Conservation (phyloP, 371 early-diverging fungal species). For the Mucor saturninus region DNA sequence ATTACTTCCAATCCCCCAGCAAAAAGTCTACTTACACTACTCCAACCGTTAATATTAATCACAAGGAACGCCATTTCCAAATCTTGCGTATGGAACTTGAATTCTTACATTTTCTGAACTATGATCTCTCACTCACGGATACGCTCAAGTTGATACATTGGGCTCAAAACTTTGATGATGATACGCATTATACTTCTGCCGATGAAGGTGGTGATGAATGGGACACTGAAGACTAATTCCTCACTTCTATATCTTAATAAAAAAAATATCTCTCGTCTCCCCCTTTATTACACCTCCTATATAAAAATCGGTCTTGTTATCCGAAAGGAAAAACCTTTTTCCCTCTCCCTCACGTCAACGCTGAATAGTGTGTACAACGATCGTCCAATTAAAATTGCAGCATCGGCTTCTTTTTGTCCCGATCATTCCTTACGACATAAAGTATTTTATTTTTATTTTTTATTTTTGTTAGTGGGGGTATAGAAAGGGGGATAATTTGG, state of each 20-base stretch:
- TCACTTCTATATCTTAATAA: too few relatives aligned
- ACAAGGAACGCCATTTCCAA: conserved; percentile 20
- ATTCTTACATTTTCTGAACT: conserved; percentile 55
- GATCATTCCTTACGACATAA: not conserved
- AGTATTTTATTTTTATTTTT: not conserved
- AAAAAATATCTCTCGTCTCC: too few relatives aligned
- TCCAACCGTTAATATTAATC: conserved; percentile 3
- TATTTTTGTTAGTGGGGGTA: conserved; percentile 4
- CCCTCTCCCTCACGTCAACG: too few relatives aligned
- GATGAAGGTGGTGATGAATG: conserved; percentile 11
- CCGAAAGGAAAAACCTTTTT: not conserved
- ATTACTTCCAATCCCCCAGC: conserved; percentile 24
- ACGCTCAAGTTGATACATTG: conserved; percentile 30
- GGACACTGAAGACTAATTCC: conserved; percentile 3
- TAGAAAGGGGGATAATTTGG: not conserved
- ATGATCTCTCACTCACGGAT: conserved; percentile 37
- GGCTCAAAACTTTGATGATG: conserved; percentile 36
- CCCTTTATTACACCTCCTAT: not conserved
- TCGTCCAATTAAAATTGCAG: not conserved
- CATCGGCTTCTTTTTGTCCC: too few relatives aligned
- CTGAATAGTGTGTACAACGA: too few relatives aligned
- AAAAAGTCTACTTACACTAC: not conserved
- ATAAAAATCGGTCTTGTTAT: not conserved
- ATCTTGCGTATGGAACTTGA: conserved; percentile 57
- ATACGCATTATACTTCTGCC: conserved; percentile 2